phyloP scores from a whole-genome alignment of 805 yeast species.

The Cyberlindnera americana region DNA sequence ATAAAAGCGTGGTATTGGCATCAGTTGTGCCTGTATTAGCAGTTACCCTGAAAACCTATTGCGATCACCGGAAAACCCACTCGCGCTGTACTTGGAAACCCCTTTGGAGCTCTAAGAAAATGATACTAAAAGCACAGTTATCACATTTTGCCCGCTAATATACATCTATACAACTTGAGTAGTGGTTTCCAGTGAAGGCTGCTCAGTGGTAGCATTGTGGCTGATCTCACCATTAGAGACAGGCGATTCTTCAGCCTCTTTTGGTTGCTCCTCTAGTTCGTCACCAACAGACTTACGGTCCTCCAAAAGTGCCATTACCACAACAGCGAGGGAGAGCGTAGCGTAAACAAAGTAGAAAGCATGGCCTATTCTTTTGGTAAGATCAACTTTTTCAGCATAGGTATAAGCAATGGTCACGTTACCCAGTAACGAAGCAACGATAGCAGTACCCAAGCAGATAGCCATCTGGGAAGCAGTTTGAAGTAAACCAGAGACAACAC shows the following conservation, averaged over 20 bases:
- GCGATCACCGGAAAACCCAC: no score
- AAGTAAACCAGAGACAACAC: slow-evolving; percentile 36
- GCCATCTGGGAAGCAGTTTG: slow-evolving; percentile 36
- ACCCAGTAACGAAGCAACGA: slow-evolving; percentile 29
- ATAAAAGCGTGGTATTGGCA: no score
- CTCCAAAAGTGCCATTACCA: slow-evolving; percentile 7
- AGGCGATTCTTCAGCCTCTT: neutral
- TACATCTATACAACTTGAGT: no score
- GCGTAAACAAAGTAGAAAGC: slow-evolving; percentile 12
- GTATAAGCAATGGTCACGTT: slow-evolving; percentile 11
- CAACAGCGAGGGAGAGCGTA: slow-evolving; percentile 2
- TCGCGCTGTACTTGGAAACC: no score
- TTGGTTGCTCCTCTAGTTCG: neutral
- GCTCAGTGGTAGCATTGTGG: neutral
- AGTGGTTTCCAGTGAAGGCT: no score
- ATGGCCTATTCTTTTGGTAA: slow-evolving; percentile 10
- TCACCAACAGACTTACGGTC: slow-evolving; percentile 11
- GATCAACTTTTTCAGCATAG: slow-evolving; percentile 2
- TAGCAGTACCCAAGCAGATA: slow-evolving; percentile 29
- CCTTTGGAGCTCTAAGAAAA: no score
- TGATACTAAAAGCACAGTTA: no score
- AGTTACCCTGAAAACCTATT: no score
- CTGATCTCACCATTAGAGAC: neutral
- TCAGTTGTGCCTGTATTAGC: no score
- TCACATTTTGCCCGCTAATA: no score